A percentile compares a stretch with the other conserved stretches of the same genome.
phyloP scores from a whole-genome alignment of 2,329 filamentous ascomycete genomes.

The Pezicula rhizophila region DNA sequence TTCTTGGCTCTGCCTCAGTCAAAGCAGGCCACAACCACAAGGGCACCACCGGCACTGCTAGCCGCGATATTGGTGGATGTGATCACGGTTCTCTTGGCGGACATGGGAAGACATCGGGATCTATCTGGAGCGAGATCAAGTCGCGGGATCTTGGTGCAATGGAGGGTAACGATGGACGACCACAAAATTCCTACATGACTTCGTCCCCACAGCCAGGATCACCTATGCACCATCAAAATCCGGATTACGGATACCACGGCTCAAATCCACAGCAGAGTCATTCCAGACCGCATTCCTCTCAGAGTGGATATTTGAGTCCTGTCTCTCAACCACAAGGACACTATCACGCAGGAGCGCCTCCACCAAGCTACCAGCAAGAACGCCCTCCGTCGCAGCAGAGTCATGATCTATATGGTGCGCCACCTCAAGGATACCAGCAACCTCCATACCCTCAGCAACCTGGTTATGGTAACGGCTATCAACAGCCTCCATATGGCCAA shows the following conservation, averaged over 20 bases:
- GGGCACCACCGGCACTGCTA: conserved; percentile 31
- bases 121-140: conserved; percentile 56
- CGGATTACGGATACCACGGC: conserved; percentile 23
- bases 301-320: conserved; percentile 18
- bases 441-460: conserved; percentile 1
- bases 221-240: conserved; percentile 13
- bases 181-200: conserved; percentile 12
- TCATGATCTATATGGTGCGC: neutral
- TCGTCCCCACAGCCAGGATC: conserved; percentile 19
- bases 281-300: conserved; percentile 16
- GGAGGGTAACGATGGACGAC: conserved; percentile 41
- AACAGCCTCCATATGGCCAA: conserved; percentile 5
- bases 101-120: conserved; percentile 52
- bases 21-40: conserved; percentile 75
- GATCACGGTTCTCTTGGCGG: conserved; percentile 30
- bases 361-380: conserved; percentile 10
- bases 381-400: neutral
- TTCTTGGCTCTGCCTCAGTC: conserved; percentile 82
- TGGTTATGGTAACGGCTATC: conserved; percentile 2
- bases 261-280: conserved; percentile 10
- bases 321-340: conserved; percentile 9
- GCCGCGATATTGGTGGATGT: conserved; percentile 24
- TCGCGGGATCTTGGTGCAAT: conserved; percentile 51
- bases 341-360: conserved; percentile 14
- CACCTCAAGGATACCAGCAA: conserved; percentile 1